Evolutionary conservation across 2,329 filamentous ascomycete species (phyloP).

Genomic region (Fusarium pseudonygamai): DNA sequence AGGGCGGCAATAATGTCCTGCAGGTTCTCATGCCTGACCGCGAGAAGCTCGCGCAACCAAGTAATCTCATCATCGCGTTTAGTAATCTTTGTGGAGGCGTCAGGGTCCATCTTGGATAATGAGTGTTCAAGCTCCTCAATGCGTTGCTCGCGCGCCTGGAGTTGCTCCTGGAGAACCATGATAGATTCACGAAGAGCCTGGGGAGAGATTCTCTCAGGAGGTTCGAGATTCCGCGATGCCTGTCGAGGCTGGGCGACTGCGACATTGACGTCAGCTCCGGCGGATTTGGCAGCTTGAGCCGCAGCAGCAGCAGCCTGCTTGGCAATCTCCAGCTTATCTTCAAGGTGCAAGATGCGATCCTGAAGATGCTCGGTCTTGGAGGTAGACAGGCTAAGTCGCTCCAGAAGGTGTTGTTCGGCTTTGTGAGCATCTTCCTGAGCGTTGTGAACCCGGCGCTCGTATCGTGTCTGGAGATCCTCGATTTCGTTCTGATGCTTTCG

Average conservation of each 20-base stretch:
- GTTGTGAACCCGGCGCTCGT: slow-evolving; percentile 78
- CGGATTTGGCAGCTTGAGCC: slow-evolving; percentile 75
- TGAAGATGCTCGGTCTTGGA: slow-evolving; percentile 87
- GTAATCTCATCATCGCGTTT: slow-evolving; percentile 94
- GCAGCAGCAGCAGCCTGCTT: slow-evolving; percentile 88
- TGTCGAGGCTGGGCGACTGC: slow-evolving; percentile 35
- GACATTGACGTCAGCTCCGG: slow-evolving; percentile 54
- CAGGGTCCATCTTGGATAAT: slow-evolving; percentile 74
- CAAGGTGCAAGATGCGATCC: slow-evolving; percentile 83
- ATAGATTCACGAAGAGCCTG: slow-evolving; percentile 97
- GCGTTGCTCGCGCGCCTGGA: slow-evolving; percentile 89
- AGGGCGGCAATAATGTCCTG: slow-evolving; percentile 89
- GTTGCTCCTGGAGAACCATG: slow-evolving; percentile 93
- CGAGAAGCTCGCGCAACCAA: slow-evolving; percentile 93
- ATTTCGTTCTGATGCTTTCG: slow-evolving; percentile 73
- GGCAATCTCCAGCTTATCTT: slow-evolving; percentile 91
- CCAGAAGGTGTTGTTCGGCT: slow-evolving; percentile 79
- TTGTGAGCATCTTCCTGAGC: slow-evolving; percentile 84
- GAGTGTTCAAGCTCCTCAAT: slow-evolving; percentile 88
- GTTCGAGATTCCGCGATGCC: slow-evolving; percentile 53
- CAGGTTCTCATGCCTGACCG: slow-evolving; percentile 88
- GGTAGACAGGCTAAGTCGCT: slow-evolving; percentile 82
- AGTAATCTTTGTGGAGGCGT: slow-evolving; percentile 82
- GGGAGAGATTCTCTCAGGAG: slow-evolving; percentile 89
- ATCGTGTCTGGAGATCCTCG: slow-evolving; percentile 78